A percentile compares a stretch with the other conserved stretches of the same genome.
phyloP scores from a whole-genome alignment of 1,284 basidiomycete species.

The Quambalaria eucalypti region DNA sequence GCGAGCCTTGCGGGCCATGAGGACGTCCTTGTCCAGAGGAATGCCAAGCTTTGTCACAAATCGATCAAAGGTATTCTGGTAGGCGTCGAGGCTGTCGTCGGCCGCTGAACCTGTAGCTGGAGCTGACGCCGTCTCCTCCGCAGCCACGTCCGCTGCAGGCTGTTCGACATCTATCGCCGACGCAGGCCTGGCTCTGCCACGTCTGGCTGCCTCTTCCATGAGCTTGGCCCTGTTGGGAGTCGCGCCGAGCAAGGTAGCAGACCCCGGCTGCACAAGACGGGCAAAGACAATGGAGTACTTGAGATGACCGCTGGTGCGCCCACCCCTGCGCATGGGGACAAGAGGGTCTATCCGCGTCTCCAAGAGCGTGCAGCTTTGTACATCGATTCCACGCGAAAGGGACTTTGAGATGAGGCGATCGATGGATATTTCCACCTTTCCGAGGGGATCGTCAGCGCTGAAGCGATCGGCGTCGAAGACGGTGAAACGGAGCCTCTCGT shows the following conservation, averaged over 20 bases:
- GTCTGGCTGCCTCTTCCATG: conserved; percentile 11
- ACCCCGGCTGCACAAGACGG: conserved; percentile 20
- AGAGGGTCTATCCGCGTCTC: conserved; percentile 27
- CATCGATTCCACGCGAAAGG: background rate
- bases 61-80: conserved; percentile 16
- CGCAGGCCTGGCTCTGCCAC: background rate
- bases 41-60: conserved; percentile 30
- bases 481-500: conserved; percentile 29
- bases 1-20: conserved; percentile 19
- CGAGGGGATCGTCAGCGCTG: conserved; percentile 40
- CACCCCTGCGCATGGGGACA: conserved; percentile 26
- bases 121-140: background rate
- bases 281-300: conserved; percentile 38
- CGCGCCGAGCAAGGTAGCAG: conserved; percentile 12
- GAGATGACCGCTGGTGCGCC: conserved; percentile 21
- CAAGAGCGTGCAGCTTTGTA: conserved; percentile 15
- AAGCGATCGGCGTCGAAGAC: conserved; percentile 42
- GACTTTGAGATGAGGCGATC: conserved; percentile 18
- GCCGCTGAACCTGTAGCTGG: background rate
- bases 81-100: background rate
- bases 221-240: conserved; percentile 13
- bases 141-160: background rate
- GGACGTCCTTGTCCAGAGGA: conserved; percentile 26
- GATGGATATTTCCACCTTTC: conserved; percentile 33
- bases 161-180: background rate